Conservation (phyloP, 2,329 filamentous ascomycete genomes). For the Hawksworthiomyces lignivorus region DNA sequence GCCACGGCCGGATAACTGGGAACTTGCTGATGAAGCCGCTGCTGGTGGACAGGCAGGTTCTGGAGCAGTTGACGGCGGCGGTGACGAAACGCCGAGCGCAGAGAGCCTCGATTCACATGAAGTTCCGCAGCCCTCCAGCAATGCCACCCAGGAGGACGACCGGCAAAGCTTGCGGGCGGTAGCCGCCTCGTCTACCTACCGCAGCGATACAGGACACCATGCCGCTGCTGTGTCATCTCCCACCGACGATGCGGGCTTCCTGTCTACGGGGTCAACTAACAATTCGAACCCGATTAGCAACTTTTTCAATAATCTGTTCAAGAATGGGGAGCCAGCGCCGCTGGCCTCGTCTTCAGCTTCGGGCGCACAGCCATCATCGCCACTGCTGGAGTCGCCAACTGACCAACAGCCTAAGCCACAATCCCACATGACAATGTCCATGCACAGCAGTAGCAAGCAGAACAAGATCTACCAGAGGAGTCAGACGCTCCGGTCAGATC, state of each 20-base stretch:
- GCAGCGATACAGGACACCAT: constrained; percentile 16
- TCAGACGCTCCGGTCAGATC: constrained; percentile 57
- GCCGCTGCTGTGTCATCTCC: constrained; percentile 3
- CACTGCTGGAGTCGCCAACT: too few species aligned
- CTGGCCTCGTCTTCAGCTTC: neutral
- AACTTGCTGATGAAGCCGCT: constrained; percentile 29
- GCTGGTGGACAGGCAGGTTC: too few species aligned
- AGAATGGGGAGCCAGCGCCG: constrained; percentile 37
- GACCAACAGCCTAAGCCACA: neutral
- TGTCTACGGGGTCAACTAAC: constrained; percentile 27
- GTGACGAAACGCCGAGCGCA: constrained; percentile 28
- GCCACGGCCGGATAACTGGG: constrained; percentile 37
- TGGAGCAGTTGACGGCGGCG: neutral
- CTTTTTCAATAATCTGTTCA: constrained; percentile 49
- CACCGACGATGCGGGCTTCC: constrained; percentile 18
- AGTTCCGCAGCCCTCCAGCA: constrained; percentile 63
- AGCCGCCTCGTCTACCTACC: constrained; percentile 21
- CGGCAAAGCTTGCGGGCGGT: constrained; percentile 46
- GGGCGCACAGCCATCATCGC: neutral
- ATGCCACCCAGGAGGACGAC: constrained; percentile 62
- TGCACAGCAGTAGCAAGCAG: constrained; percentile 39
- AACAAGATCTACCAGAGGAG: constrained; percentile 68
- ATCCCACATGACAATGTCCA: neutral
- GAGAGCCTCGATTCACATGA: constrained; percentile 36
- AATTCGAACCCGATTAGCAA: constrained; percentile 51